Evolutionary conservation across 2,329 filamentous ascomycete species (phyloP), one percentile per base, ranked within the genome.

Genomic region (Colletotrichum tamarilloi): DNA sequence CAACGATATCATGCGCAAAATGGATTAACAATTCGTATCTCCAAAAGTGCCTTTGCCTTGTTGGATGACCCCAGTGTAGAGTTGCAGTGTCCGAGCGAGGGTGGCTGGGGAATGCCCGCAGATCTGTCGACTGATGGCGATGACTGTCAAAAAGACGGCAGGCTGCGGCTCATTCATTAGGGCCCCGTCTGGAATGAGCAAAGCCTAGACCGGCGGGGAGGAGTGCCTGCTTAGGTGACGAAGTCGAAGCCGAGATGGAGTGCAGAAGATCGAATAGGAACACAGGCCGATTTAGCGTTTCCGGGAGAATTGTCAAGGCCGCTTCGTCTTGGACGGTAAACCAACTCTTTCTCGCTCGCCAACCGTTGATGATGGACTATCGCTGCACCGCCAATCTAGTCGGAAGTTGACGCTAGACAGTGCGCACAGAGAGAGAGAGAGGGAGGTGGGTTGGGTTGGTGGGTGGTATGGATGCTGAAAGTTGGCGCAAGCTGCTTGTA

Each of bases 101-200:
- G 69, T 68, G 65, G 69, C 65, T 72, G 53, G 69, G 65, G 30
- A 60, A 60, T 72, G 59, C 52, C 52, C 65, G 69, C 65, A 64
- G 58, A 53, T 72, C 59, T 63, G 42, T 63, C 38, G 66, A 68
- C 59, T 38, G 49, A 71, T 52, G 42, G 65, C 52, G 69, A 72
- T 59, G 59, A 59, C 53, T 58, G 69, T 32, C 67, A 63, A 55
- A 55, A 55, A 46, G 53, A 69, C 38, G n/a, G 69, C 55, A 38
- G 19, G 42, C 46, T 53, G 60, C 26, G 35, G 69, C 59, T 56
- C 65, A 63, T 42, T 49, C 58, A 63, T 30, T 12, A 32, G 66
- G 57, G 59, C 58, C 26, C 35, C 35, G 9, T 38, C n/a, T 58
- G 22, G 30, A 38, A 66, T 62, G 57, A 28, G 24, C 35, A 38